Conservation (phyloP, 2,329 filamentous ascomycete genomes). For the Scolecobasidium constrictum region DNA sequence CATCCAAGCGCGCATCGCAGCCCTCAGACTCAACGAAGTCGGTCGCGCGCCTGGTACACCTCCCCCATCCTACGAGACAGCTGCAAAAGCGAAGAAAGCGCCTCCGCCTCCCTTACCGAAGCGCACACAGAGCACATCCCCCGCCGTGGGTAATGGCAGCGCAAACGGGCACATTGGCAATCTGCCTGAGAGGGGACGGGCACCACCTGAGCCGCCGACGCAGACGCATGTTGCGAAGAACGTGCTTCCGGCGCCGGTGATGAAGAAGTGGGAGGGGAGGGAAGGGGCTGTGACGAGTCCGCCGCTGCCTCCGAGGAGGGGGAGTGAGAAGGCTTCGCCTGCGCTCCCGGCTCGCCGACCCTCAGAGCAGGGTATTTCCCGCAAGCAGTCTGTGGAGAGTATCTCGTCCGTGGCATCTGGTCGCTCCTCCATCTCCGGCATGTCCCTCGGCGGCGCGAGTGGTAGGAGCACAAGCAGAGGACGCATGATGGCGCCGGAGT, state of each 20-base stretch:
- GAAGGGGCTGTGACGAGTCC: background rate
- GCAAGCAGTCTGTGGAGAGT: slow-evolving; percentile 19
- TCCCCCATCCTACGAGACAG: slow-evolving; percentile 21
- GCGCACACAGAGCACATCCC: slow-evolving; percentile 6
- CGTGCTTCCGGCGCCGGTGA: slow-evolving; percentile 9
- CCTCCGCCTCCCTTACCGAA: slow-evolving; percentile 11
- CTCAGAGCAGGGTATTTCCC: slow-evolving; percentile 11
- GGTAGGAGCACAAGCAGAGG: too few relatives aligned
- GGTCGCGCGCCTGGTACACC: slow-evolving; percentile 23
- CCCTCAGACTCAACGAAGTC: slow-evolving; percentile 36
- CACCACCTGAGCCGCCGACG: background rate
- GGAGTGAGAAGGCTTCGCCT: slow-evolving; percentile 20
- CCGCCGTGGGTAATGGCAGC: too few relatives aligned
- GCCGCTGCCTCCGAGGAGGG: background rate
- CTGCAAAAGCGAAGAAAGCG: slow-evolving; percentile 12
- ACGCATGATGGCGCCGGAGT: slow-evolving; percentile 44
- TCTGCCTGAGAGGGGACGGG: slow-evolving; percentile 3
- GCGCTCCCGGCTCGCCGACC: slow-evolving; percentile 37
- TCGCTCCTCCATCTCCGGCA: slow-evolving; percentile 3
- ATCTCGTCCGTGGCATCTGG: slow-evolving; percentile 7
- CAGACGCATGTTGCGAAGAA: background rate
- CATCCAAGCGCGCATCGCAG: slow-evolving; percentile 37
- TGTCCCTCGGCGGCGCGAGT: slow-evolving; percentile 1
- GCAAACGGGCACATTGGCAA: background rate
- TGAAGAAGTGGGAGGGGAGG: slow-evolving; percentile 8